Conservation (phyloP, 768 basidiomycete genomes). For the Trametes gibbosa region DNA sequence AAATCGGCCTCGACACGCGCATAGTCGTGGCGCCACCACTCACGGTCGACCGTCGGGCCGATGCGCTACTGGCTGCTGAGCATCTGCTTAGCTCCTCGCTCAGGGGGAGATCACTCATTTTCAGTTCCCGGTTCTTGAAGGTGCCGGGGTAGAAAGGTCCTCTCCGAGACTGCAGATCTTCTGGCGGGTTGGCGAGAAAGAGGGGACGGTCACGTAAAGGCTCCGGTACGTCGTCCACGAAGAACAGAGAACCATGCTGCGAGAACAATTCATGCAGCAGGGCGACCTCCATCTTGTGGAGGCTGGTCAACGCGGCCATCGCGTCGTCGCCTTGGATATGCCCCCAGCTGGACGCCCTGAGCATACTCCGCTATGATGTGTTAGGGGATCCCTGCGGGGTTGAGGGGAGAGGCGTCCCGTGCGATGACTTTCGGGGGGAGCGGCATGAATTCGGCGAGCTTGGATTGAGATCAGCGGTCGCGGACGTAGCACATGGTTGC, state of each 20-base stretch:
- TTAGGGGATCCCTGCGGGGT: not conserved
- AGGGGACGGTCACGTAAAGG: not conserved
- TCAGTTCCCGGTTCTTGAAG: not conserved
- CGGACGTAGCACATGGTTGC: constrained; percentile 2
- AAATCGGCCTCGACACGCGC: not conserved
- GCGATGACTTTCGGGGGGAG: constrained; percentile 3
- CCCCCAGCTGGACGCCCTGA: not conserved
- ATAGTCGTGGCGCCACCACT: constrained; percentile 3
- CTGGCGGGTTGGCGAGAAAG: not conserved
- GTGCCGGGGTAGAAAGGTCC: too few relatives aligned
- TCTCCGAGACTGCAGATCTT: too few relatives aligned
- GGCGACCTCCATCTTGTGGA: not conserved
- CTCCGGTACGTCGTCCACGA: not conserved
- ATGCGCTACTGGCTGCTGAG: not conserved
- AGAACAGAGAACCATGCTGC: constrained; percentile 2
- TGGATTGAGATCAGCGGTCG: not conserved
- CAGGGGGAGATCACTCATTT: not conserved
- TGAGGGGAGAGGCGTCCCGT: not conserved
- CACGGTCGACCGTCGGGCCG: constrained; percentile 1
- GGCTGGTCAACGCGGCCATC: not conserved
- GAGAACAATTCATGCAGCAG: not conserved
- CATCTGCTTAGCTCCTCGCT: not conserved
- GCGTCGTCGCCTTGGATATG: not conserved
- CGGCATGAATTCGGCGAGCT: not conserved
- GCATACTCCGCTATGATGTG: not conserved